Percentiles rank a stretch among this genome's conserved stretches.
These are phyloP conservation scores for Linnemannia exigua DNA, from an alignment of 192 early-diverging fungal genomes.

Conservation along the genomic window DNA sequence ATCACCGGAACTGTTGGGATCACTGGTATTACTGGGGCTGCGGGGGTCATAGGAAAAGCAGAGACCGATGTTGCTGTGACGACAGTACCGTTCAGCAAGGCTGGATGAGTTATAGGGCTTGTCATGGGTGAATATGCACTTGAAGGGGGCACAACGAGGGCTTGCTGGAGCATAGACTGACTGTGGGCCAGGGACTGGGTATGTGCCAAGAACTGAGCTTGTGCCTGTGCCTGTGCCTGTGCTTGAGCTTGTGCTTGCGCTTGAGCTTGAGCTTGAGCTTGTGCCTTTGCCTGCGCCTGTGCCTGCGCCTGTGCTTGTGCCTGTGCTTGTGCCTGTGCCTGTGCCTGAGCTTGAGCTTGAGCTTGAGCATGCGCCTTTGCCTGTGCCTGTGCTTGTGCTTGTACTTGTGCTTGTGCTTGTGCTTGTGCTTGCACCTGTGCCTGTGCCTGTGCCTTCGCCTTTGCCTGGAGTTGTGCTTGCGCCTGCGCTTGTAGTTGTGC, in stretches of 20 bases:
- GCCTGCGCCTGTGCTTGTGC: conserved; percentile 54
- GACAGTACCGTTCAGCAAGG: background rate
- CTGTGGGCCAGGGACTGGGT: conserved; percentile 12
- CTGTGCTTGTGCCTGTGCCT: conserved; percentile 52
- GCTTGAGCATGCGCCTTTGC: conserved; percentile 33
- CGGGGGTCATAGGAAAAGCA: background rate
- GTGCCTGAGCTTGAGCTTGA: conserved; percentile 10
- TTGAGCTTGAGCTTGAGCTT: conserved; percentile 24
- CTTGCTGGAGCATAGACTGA: conserved; percentile 29
- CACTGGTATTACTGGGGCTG: background rate
- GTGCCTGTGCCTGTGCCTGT: background rate
- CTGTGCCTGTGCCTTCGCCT: conserved; percentile 1
- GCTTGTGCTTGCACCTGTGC: conserved; percentile 1
- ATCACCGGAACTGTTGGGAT: background rate
- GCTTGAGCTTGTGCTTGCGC: conserved; percentile 19
- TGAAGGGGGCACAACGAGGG: background rate
- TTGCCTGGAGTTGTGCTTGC: conserved; percentile 10
- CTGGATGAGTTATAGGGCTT: background rate
- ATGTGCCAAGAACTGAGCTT: background rate
- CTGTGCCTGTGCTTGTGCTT: conserved; percentile 44
- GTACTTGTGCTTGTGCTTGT: conserved; percentile 35
- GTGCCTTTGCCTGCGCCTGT: conserved; percentile 30
- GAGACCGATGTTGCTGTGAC: background rate
- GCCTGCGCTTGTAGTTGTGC: conserved; percentile 7
- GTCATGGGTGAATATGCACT: background rate